Base-by-base conservation (phyloP, 169 alveolate species). In the Plasmodium inui region DNA sequence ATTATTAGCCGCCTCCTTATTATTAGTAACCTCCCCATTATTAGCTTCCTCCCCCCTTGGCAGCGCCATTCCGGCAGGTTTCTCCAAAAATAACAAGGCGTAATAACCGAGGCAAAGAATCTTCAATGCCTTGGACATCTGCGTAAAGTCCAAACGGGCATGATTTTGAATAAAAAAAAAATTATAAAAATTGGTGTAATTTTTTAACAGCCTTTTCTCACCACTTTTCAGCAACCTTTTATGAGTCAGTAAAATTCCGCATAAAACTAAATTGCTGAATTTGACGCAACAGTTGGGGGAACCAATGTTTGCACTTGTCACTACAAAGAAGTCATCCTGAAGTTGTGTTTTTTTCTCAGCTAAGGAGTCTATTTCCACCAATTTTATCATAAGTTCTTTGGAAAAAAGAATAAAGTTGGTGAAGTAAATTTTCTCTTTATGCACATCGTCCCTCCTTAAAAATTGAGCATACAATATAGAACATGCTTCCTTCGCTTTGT, bases 401-500 rank as follows among this genome's bases (percentile, higher is more conserved):
- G 93, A 86, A 78, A 86, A 76, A 76, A 74, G 41, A 6, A 86
- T 41, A 50, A 86, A 86, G 26, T 78, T 78, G 26, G 37, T 55
- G 67, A 86, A 86, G 55, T 79, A 86, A 9, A 6, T 55, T 74
- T 55, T 46, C 41, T 19, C 44, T n/a, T 74, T 7, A 44, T 79
- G 46, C 5, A 86, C 93, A 30, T 86, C 93, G 17, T 74, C 71
- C 70, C 93, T 86, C 19, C 88, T 53, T 78, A 86, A 55, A 86
- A 86, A 86, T 19, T 86, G 88, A 0, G 93, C 8, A 86, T 86
- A 86, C 44, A 86, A 17, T 12, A 86, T 53, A 34, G 93, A 86
- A 74, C 93, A 86, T 0, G 93, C 93, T 39, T 86, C 93, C 70
- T 86, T 86, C 44, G 93, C 61, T 78, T 86, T 86, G 19, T 86